Evolutionary conservation across 2,329 filamentous ascomycete species (phyloP).

Genomic region (Colletotrichum graminicola): DNA sequence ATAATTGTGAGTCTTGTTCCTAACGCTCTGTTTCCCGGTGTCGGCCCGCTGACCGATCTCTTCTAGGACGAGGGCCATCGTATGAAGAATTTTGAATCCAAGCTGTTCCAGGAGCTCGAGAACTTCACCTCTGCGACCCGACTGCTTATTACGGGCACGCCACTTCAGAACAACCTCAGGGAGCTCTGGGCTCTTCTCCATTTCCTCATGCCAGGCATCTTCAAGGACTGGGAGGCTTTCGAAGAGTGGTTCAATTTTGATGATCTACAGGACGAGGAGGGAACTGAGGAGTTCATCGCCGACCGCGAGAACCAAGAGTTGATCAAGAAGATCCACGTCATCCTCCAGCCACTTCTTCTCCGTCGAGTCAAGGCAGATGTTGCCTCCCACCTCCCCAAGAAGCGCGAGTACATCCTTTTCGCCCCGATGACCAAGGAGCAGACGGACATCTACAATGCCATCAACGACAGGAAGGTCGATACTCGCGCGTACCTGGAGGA

Average conservation of each 20-base stretch:
- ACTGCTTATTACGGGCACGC: constrained; percentile 93
- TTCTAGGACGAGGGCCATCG: constrained; percentile 90
- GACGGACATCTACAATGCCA: constrained; percentile 84
- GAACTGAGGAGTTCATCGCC: constrained; percentile 81
- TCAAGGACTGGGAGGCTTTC: constrained; percentile 92
- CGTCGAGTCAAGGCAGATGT: constrained; percentile 94
- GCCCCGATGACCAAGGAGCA: constrained; percentile 93
- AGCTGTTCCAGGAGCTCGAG: constrained; percentile 88
- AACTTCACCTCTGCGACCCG: constrained; percentile 92
- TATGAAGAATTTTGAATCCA: constrained; percentile 96
- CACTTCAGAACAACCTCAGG: constrained; percentile 93
- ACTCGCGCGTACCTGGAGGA: constrained; percentile 84
- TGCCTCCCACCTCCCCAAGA: constrained; percentile 90
- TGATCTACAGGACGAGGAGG: constrained; percentile 85
- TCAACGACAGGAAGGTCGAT: constrained; percentile 69
- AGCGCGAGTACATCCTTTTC: constrained; percentile 95
- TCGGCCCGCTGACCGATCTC: constrained; percentile 34
- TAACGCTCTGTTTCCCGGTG: background rate
- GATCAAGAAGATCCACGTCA: constrained; percentile 85
- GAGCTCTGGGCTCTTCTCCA: constrained; percentile 96
- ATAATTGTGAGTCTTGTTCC: constrained; percentile 75
- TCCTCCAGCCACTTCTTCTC: constrained; percentile 90
- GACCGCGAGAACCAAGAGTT: constrained; percentile 72
- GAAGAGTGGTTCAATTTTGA: constrained; percentile 98
- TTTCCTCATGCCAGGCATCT: constrained; percentile 92